phyloP scores from a whole-genome alignment of 2,329 filamentous ascomycete species.

The Escovopsis sp. region DNA sequence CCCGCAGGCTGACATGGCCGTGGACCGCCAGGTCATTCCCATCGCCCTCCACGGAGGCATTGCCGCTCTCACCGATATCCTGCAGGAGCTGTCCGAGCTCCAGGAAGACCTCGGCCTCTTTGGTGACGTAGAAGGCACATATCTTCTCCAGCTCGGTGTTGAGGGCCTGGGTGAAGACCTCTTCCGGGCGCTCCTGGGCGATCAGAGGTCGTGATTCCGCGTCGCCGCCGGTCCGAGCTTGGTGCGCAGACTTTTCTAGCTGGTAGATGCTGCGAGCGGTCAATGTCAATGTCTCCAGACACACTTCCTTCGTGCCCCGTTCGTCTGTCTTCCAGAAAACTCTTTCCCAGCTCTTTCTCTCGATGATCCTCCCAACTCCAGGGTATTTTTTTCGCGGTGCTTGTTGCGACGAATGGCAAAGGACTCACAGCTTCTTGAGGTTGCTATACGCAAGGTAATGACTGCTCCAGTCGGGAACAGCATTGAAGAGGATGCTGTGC shows the following conservation, averaged over 20 bases:
- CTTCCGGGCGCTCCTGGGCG: constrained; percentile 57
- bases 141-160: constrained; percentile 91
- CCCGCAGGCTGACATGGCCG: constrained; percentile 15
- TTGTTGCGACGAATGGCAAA: too few relatives aligned
- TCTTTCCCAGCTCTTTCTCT: background rate
- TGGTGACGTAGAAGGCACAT: constrained; percentile 73
- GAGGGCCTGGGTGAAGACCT: constrained; percentile 64
- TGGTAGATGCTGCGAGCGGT: constrained; percentile 60
- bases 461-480: constrained; percentile 97
- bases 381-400: too few relatives aligned
- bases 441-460: constrained; percentile 98
- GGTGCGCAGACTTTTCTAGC: constrained; percentile 72
- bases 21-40: constrained; percentile 20
- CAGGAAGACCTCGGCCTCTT: constrained; percentile 73
- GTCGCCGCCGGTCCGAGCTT: constrained; percentile 45
- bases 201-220: constrained; percentile 77
- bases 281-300: too few relatives aligned
- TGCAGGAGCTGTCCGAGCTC: constrained; percentile 64
- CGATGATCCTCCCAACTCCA: too few relatives aligned
- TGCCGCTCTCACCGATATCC: constrained; percentile 47
- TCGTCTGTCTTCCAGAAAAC: too few relatives aligned
- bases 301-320: too few relatives aligned
- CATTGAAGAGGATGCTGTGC: constrained; percentile 98
- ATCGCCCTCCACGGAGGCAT: constrained; percentile 31
- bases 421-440: constrained; percentile 82